These are phyloP conservation scores for Fusarium anthophilum DNA, from an alignment of 2,329 filamentous ascomycete genomes.

Conservation along the genomic window DNA sequence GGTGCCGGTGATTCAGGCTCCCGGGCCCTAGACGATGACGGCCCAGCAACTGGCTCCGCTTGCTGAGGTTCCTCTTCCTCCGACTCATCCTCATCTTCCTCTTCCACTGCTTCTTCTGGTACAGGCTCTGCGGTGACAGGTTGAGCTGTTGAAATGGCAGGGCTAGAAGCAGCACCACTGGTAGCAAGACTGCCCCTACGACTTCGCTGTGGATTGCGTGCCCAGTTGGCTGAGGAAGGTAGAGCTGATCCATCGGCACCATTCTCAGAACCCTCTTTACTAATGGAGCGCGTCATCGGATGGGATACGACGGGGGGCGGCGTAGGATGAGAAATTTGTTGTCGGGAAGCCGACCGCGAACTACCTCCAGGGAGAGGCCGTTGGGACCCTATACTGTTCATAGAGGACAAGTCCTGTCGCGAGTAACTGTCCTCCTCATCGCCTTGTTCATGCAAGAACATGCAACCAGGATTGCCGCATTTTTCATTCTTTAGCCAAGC, in stretches of 20 bases:
- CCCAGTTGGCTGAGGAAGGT: slow-evolving; percentile 94
- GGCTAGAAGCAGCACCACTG: slow-evolving; percentile 83
- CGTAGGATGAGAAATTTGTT: slow-evolving; percentile 53
- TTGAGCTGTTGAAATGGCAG: slow-evolving; percentile 71
- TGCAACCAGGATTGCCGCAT: slow-evolving; percentile 95
- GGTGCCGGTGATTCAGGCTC: slow-evolving; percentile 25
- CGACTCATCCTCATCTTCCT: slow-evolving; percentile 34
- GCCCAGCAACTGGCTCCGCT: slow-evolving; percentile 42
- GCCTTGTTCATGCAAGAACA: slow-evolving; percentile 98
- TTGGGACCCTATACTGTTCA: slow-evolving; percentile 89
- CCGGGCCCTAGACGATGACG: slow-evolving; percentile 32
- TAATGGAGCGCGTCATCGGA: slow-evolving; percentile 79
- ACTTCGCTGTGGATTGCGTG: slow-evolving; percentile 73
- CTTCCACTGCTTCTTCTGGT: slow-evolving; percentile 54
- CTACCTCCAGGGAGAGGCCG: slow-evolving; percentile 67
- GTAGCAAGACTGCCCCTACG: slow-evolving; percentile 82
- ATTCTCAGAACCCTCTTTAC: slow-evolving; percentile 77
- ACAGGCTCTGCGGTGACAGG: slow-evolving; percentile 62
- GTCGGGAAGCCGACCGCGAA: slow-evolving; percentile 63
- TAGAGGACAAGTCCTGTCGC: slow-evolving; percentile 90
- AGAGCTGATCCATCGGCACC: slow-evolving; percentile 87
- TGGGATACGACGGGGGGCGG: slow-evolving; percentile 58
- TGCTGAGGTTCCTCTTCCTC: slow-evolving; percentile 33
- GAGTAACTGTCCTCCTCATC: slow-evolving; percentile 98
- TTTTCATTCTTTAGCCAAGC: slow-evolving; percentile 94